phyloP scores from a whole-genome alignment of 106 monocot species.

The Dioscorea alata region DNA sequence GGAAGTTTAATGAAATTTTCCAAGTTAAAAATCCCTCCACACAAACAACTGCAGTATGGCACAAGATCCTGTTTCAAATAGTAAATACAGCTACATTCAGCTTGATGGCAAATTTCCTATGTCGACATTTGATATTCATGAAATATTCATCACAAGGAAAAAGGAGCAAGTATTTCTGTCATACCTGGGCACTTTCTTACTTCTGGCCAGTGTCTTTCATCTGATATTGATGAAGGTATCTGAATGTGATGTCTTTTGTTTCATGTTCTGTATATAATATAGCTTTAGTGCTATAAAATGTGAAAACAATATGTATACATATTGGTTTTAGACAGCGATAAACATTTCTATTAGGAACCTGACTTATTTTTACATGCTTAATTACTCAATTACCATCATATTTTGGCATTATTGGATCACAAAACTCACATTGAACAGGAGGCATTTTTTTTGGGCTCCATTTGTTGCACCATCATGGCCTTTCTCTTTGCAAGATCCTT shows the following conservation, averaged over 20 bases:
- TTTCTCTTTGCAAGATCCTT: not conserved
- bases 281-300: too few relatives aligned
- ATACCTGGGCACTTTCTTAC: conserved; percentile 14
- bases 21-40: too few relatives aligned
- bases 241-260: not conserved
- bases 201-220: conserved; percentile 9
- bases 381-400: too few relatives aligned
- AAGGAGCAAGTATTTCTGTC: conserved; percentile 16
- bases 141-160: conserved; percentile 28
- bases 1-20: too few relatives aligned
- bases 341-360: too few relatives aligned
- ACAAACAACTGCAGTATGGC: conserved; percentile 3
- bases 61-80: conserved; percentile 4
- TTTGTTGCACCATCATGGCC: not conserved
- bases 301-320: too few relatives aligned
- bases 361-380: not conserved
- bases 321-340: too few relatives aligned
- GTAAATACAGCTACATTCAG: conserved; percentile 24
- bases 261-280: not conserved
- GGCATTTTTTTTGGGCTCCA: not conserved
- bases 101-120: not conserved
- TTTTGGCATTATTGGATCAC: too few relatives aligned
- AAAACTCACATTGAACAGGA: not conserved
- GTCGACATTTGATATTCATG: conserved; percentile 36
- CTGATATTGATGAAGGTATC: conserved; percentile 23